Percentiles rank a stretch among this genome's conserved stretches.
These are phyloP conservation scores for Viola odorata DNA, from an alignment of 345 rosid species.

Conservation along the genomic window DNA sequence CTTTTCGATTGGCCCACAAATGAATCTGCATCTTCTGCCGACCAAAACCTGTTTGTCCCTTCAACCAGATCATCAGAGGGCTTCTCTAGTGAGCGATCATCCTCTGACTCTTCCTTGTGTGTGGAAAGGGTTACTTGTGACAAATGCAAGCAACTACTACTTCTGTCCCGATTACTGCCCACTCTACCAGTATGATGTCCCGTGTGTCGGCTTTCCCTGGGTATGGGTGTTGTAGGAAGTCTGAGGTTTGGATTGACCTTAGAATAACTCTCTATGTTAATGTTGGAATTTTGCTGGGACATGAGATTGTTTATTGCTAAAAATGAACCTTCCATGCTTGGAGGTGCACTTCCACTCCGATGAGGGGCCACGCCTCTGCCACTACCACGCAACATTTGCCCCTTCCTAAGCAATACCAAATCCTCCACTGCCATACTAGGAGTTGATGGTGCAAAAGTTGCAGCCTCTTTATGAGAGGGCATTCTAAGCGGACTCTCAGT, in stretches of 20 bases:
- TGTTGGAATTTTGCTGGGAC: slow-evolving; percentile 24
- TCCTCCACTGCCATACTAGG: slow-evolving; percentile 24
- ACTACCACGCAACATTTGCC: slow-evolving; percentile 14
- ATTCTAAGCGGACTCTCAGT: slow-evolving; percentile 55
- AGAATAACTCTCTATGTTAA: slow-evolving; percentile 22
- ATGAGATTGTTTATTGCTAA: slow-evolving; percentile 39
- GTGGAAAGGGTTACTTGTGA: slow-evolving; percentile 44
- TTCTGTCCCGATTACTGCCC: slow-evolving; percentile 31
- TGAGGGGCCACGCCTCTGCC: slow-evolving; percentile 32
- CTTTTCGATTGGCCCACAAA: slow-evolving; percentile 21
- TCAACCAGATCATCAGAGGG: slow-evolving; percentile 18
- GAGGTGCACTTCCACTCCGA: slow-evolving; percentile 67
- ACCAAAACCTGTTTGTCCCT: slow-evolving; percentile 20
- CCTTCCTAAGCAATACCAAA: slow-evolving; percentile 19
- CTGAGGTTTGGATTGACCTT: slow-evolving; percentile 30
- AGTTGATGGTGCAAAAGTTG: slow-evolving; percentile 22
- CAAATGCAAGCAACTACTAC: slow-evolving; percentile 24
- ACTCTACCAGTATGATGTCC: slow-evolving; percentile 24
- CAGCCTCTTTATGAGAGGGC: slow-evolving; percentile 25
- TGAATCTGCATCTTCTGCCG: slow-evolving; percentile 18
- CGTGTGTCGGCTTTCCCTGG: slow-evolving; percentile 21
- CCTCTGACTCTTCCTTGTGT: slow-evolving; percentile 55
- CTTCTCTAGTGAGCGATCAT: slow-evolving; percentile 32
- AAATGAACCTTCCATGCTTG: slow-evolving; percentile 54
- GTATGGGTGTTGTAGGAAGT: slow-evolving; percentile 34